Base-by-base conservation (phyloP, 23 red algal species). In the Gracilaria domingensis region DNA sequence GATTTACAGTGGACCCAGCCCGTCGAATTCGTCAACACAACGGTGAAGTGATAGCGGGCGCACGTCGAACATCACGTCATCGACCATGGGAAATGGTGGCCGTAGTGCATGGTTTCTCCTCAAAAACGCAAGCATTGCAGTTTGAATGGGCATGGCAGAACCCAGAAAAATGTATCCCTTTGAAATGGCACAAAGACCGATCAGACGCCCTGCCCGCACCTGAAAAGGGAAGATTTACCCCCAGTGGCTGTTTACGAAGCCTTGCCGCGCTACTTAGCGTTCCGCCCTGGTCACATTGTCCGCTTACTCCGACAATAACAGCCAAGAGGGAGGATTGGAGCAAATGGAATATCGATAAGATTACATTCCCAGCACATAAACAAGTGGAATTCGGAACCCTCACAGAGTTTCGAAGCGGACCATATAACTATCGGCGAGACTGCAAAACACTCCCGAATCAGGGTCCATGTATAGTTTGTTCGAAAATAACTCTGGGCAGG, bases 71-170 rank as follows among this genome's bases (percentile, higher is more conserved):
- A 37, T 62, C 74, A 13, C 30, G 58, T 4, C 76, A 88, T 66
- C 66, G 91, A 12, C 97, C 97, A 35, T 99, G 97, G 97, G 59
- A 90, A 21, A 85, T 96, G 77, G 28, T 99, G 12, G 76, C 93
- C 11, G 62, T 95, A 24, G 82, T 99, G 28, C 88, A 96, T 75
- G 97, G 97, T 34, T 99, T 99, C 83, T 34, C 51, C 6, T 71
- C 36, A 25, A 86, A 85, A 38, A 75, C 79, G 35, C 91, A 96
- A 82, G 97, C 85, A 28, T 35, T 99, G 93, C 94, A 96, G 80
- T 99, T 99, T 95, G 97, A 99, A 88, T 99, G 97, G 97, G 90
- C 91, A 66, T 99, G 97, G 97, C 97, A 99, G 78, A 92, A 99
- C 65, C 94, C 97, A 30, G 77, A 61, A 37, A 78, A 75, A 35